Evolutionary conservation across 169 alveolate genomes (phyloP).

Genomic region (Cryptosporidium parvum): DNA sequence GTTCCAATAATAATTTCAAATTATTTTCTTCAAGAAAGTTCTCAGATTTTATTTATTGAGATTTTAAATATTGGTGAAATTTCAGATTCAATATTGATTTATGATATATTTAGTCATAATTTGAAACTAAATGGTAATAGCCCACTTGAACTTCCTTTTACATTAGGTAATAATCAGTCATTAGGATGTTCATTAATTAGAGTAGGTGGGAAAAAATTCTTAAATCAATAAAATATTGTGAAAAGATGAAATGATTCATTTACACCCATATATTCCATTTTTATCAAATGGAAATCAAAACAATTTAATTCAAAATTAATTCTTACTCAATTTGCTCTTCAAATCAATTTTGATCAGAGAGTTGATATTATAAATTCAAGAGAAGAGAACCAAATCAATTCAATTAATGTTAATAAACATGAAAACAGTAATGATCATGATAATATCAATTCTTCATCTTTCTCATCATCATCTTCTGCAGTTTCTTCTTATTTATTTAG

Average conservation of each 20-base stretch:
- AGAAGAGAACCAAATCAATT: background rate
- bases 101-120: slow-evolving; percentile 46
- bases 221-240: background rate
- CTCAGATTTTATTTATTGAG: slow-evolving; percentile 44
- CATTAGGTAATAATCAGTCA: slow-evolving; percentile 28
- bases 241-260: background rate
- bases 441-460: background rate
- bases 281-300: slow-evolving; percentile 58
- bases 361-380: background rate
- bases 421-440: background rate
- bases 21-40: slow-evolving; percentile 46
- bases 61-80: slow-evolving; percentile 44
- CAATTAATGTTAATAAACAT: background rate
- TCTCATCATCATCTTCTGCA: background rate
- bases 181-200: slow-evolving; percentile 35
- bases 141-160: slow-evolving; percentile 16
- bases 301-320: slow-evolving; percentile 4
- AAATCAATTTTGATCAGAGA: slow-evolving; percentile 8
- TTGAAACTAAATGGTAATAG: background rate
- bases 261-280: slow-evolving; percentile 39
- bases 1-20: slow-evolving; percentile 54
- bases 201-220: background rate
- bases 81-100: slow-evolving; percentile 18
- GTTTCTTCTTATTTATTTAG: slow-evolving; percentile 1
- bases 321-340: slow-evolving; percentile 63